Evolutionary conservation across 106 monocot genomes (phyloP).

Genomic region (Iris macrosiphon): DNA sequence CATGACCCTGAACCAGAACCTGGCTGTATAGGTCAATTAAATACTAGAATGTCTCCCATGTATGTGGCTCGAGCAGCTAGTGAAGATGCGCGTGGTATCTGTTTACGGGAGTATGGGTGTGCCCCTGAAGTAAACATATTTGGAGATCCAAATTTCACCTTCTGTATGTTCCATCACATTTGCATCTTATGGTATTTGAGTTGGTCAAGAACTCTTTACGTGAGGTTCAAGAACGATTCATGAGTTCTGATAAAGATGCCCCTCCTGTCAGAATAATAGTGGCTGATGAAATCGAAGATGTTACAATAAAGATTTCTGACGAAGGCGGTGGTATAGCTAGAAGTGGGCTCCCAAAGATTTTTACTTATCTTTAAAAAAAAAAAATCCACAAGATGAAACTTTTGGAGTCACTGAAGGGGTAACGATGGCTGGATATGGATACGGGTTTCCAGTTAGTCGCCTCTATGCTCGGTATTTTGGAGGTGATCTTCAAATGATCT

Average conservation of each 20-base stretch:
- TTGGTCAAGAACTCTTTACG: constrained; percentile 94
- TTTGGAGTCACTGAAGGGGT: constrained; percentile 26
- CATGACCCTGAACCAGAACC: constrained; percentile 71
- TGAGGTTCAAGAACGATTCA: constrained; percentile 78
- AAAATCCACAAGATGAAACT: constrained; percentile 51
- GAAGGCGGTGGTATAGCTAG: constrained; percentile 91
- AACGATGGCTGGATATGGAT: constrained; percentile 93
- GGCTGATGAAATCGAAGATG: constrained; percentile 88
- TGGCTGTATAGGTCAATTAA: constrained; percentile 66
- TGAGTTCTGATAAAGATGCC: constrained; percentile 58
- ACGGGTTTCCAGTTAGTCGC: constrained; percentile 79
- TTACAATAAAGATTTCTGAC: constrained; percentile 93
- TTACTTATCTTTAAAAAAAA: constrained; percentile 82
- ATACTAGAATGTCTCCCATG: constrained; percentile 79
- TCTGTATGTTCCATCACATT: constrained; percentile 85
- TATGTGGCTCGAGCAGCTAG: constrained; percentile 53
- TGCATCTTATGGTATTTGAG: constrained; percentile 92
- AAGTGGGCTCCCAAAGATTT: constrained; percentile 82
- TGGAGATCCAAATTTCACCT: constrained; percentile 79
- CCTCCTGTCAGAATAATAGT: constrained; percentile 90
- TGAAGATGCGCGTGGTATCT: constrained; percentile 77
- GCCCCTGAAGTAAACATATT: constrained; percentile 80
- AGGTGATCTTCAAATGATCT: constrained; percentile 90
- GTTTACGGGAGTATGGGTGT: constrained; percentile 68
- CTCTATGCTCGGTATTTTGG: constrained; percentile 97